Conservation (phyloP, 1,139 yeast genomes). For the Nakaseomyces glabratus region DNA sequence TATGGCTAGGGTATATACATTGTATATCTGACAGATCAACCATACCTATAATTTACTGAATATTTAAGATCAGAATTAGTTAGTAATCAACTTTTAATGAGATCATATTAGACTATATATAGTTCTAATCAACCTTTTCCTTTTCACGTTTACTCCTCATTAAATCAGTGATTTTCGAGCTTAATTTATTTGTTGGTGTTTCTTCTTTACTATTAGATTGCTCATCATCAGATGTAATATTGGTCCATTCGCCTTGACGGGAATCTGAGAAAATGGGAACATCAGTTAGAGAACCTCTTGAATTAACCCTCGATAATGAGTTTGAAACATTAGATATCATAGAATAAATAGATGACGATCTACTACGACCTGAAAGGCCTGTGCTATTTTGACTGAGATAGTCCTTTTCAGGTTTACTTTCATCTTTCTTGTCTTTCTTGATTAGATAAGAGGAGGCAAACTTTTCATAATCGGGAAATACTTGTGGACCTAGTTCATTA, state of each 20-base stretch:
- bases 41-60: no score
- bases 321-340: constrained; percentile 27
- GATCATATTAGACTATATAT: no score
- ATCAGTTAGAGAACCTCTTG: constrained; percentile 34
- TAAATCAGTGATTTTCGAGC: constrained; percentile 18
- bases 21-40: no score
- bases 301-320: constrained; percentile 33
- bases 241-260: constrained; percentile 8
- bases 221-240: constrained; percentile 7
- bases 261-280: constrained; percentile 33
- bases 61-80: no score
- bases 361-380: constrained; percentile 14
- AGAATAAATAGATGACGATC: constrained; percentile 28
- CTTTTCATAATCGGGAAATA: constrained; percentile 48
- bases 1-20: no score
- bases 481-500: constrained; percentile 54
- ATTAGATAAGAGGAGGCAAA: constrained; percentile 12
- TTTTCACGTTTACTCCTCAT: constrained; percentile 21
- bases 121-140: constrained; percentile 15
- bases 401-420: constrained; percentile 12
- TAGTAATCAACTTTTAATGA: no score
- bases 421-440: constrained; percentile 10
- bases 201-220: constrained; percentile 10
- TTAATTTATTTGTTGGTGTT: constrained; percentile 6
- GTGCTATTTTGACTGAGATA: constrained; percentile 9